Conservation (phyloP, 345 rosid species). For the Lenwebbia sp. region DNA sequence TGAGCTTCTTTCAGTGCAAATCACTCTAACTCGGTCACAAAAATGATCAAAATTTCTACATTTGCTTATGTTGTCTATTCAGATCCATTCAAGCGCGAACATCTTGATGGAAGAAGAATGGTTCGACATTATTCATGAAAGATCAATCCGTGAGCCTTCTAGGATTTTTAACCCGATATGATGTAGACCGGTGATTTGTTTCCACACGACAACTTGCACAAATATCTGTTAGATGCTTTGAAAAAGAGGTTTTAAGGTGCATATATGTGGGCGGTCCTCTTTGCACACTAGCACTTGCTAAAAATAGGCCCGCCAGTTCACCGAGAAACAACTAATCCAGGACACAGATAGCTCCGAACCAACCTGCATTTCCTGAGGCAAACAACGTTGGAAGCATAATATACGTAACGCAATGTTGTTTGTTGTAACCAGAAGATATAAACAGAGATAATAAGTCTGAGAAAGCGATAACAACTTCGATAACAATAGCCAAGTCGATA, state of each 20-base stretch:
- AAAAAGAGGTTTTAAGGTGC: background rate
- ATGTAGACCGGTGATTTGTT: no score
- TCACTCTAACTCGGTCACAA: background rate
- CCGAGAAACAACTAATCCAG: no score
- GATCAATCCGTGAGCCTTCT: no score
- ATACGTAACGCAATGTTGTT: no score
- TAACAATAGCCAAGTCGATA: no score
- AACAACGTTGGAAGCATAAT: no score
- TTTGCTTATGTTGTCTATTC: slow-evolving; percentile 3
- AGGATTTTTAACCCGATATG: no score
- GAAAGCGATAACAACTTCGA: no score
- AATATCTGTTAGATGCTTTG: background rate
- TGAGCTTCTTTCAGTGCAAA: background rate
- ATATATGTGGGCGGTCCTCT: background rate
- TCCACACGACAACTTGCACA: background rate
- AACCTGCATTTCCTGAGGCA: background rate
- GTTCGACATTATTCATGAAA: slow-evolving; percentile 12
- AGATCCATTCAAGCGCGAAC: slow-evolving; percentile 11
- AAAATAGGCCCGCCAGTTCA: slow-evolving; percentile 16
- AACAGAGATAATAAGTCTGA: no score
- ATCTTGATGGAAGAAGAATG: slow-evolving; percentile 23
- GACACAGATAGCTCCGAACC: background rate
- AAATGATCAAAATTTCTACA: background rate
- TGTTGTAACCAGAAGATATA: no score
- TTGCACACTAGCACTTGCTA: slow-evolving; percentile 6